phyloP scores from a whole-genome alignment of 805 yeast genomes.

The Teunomyces tritomae region DNA sequence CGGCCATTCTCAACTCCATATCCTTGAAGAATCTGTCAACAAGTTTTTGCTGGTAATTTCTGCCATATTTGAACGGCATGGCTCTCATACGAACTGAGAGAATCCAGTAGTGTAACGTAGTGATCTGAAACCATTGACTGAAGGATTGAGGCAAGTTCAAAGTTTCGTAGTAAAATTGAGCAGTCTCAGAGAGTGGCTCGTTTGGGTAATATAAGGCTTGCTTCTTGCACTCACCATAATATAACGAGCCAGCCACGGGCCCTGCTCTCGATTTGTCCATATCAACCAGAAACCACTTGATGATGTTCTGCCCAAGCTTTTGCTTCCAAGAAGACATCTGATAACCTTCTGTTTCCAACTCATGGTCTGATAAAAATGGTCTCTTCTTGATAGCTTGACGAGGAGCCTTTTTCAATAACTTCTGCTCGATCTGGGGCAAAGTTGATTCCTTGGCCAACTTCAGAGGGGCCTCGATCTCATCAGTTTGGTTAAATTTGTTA shows the following conservation, averaged over 20 bases:
- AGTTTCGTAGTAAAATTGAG: slow-evolving; percentile 82
- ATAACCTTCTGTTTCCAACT: slow-evolving; percentile 34
- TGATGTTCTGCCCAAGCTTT: slow-evolving; percentile 61
- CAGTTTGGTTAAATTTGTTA: slow-evolving; percentile 13
- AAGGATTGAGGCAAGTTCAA: slow-evolving; percentile 81
- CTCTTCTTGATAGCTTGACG: slow-evolving; percentile 34
- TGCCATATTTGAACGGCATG: slow-evolving; percentile 86
- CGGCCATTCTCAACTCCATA: slow-evolving; percentile 79
- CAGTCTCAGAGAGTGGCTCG: slow-evolving; percentile 68
- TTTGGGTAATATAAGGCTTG: slow-evolving; percentile 80
- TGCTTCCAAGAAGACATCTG: slow-evolving; percentile 37
- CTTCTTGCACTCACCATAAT: slow-evolving; percentile 80
- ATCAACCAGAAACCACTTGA: slow-evolving; percentile 66
- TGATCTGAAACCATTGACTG: slow-evolving; percentile 95
- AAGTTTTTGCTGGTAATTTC: slow-evolving; percentile 85
- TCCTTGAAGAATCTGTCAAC: slow-evolving; percentile 88
- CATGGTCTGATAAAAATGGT: slow-evolving; percentile 40
- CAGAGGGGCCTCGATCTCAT: slow-evolving; percentile 29
- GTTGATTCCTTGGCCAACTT: slow-evolving; percentile 39
- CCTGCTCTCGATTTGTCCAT: slow-evolving; percentile 94
- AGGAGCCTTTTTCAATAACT: slow-evolving; percentile 32
- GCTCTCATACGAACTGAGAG: slow-evolving; percentile 94
- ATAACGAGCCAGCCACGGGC: slow-evolving; percentile 86
- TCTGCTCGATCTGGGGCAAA: slow-evolving; percentile 37
- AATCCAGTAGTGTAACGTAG: slow-evolving; percentile 90